Evolutionary conservation across 2,329 filamentous ascomycete genomes (phyloP).

Genomic region (Colletotrichum sp.): DNA sequence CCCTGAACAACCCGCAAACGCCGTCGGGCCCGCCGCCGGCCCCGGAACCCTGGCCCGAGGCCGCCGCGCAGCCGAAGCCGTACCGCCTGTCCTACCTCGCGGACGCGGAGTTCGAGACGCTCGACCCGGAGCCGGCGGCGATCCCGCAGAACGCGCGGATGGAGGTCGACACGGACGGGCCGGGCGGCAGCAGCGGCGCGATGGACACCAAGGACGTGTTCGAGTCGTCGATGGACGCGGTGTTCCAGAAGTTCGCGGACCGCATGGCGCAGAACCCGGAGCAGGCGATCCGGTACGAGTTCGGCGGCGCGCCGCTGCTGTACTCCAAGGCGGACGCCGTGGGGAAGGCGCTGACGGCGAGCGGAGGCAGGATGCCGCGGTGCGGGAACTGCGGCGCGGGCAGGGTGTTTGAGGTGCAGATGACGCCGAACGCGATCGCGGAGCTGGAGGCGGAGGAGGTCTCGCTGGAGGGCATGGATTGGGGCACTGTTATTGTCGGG

Average conservation of each 20-base stretch:
- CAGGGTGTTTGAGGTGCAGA: conserved; percentile 88
- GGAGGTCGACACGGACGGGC: conserved; percentile 47
- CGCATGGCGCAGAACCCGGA: conserved; percentile 81
- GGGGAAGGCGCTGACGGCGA: conserved; percentile 63
- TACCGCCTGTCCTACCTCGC: conserved; percentile 81
- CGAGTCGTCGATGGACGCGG: conserved; percentile 75
- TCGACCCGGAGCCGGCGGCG: conserved; percentile 65
- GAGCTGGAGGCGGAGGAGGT: conserved; percentile 82
- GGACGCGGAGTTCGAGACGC: conserved; percentile 90
- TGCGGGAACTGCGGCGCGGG: conserved; percentile 78
- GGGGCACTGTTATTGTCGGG: conserved; percentile 89
- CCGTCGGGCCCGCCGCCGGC: conserved; percentile 40
- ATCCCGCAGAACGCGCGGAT: conserved; percentile 56
- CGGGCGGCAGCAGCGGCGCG: conserved; percentile 27
- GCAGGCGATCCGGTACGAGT: conserved; percentile 83
- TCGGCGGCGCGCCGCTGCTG: conserved; percentile 73
- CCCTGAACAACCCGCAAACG: conserved; percentile 65
- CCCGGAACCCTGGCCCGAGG: conserved; percentile 77
- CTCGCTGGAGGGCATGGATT: conserved; percentile 89
- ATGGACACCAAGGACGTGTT: conserved; percentile 68
- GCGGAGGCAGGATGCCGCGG: conserved; percentile 61
- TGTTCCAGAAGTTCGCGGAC: conserved; percentile 83
- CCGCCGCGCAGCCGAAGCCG: conserved; percentile 66
- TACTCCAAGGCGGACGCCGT: conserved; percentile 81
- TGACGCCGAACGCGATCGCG: conserved; percentile 88